Conservation (phyloP, 2,329 filamentous ascomycete species). For the Claviceps humidiphila region DNA sequence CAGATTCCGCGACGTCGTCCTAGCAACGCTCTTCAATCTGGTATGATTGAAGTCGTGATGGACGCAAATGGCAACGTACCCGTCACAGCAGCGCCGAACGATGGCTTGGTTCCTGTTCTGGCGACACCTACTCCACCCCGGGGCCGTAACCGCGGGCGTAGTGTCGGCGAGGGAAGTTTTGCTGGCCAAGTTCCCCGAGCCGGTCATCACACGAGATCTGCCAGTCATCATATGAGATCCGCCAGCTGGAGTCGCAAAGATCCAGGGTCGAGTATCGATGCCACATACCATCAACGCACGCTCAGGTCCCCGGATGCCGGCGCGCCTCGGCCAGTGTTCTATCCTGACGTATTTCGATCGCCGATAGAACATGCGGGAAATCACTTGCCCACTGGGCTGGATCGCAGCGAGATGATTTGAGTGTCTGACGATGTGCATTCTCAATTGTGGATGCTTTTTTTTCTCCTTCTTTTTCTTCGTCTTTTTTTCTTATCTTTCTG, state of each 20-base stretch:
- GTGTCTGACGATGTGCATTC: neutral
- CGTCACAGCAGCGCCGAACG: conserved; percentile 23
- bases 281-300: conserved; percentile 11
- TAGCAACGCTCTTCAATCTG: conserved; percentile 35
- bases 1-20: conserved; percentile 26
- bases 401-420: conserved; percentile 43
- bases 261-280: conserved; percentile 17
- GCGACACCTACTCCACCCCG: conserved; percentile 30
- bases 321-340: conserved; percentile 23
- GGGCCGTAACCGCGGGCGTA: conserved; percentile 44
- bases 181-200: conserved; percentile 42
- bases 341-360: conserved; percentile 22
- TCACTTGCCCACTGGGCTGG: conserved; percentile 36
- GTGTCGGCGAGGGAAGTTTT: conserved; percentile 38
- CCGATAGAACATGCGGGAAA: conserved; percentile 21
- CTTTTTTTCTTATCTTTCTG: neutral
- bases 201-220: conserved; percentile 47
- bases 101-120: conserved; percentile 31
- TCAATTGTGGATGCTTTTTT: neutral
- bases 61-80: conserved; percentile 37
- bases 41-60: conserved; percentile 54
- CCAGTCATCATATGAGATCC: conserved; percentile 46
- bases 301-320: conserved; percentile 16
- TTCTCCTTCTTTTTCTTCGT: neutral
- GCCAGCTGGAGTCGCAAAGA: conserved; percentile 43